Evolutionary conservation across 2,329 filamentous ascomycete species (phyloP).

Genomic region (Fusarium musae): DNA sequence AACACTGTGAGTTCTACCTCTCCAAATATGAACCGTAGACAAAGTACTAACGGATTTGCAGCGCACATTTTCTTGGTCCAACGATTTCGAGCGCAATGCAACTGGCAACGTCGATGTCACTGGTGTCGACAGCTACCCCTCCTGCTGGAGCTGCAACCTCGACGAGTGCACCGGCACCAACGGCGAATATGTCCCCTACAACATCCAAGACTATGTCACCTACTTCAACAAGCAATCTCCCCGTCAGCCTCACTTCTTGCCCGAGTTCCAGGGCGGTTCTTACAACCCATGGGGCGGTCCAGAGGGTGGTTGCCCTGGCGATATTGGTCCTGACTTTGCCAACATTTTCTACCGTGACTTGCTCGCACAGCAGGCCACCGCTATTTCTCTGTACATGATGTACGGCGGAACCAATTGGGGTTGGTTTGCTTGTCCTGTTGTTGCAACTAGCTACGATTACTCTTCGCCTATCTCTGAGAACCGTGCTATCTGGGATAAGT

Average conservation of each 20-base stretch:
- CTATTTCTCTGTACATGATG: conserved; percentile 72
- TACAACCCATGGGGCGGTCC: conserved; percentile 73
- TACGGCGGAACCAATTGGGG: conserved; percentile 75
- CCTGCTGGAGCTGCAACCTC: conserved; percentile 72
- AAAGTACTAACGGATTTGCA: conserved; percentile 17
- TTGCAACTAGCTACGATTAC: conserved; percentile 72
- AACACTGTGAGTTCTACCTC: conserved; percentile 59
- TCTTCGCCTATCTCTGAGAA: conserved; percentile 70
- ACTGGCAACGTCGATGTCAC: conserved; percentile 66
- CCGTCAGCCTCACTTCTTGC: conserved; percentile 41
- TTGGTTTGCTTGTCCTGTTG: conserved; percentile 65
- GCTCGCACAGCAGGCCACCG: conserved; percentile 68
- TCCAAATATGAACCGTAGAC: conserved; percentile 34
- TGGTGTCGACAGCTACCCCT: conserved; percentile 63
- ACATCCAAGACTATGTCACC: conserved; percentile 44
- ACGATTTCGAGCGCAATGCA: conserved; percentile 64
- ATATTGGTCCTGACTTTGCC: conserved; percentile 68
- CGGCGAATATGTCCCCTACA: conserved; percentile 66
- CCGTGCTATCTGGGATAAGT: conserved; percentile 67
- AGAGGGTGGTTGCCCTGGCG: conserved; percentile 62
- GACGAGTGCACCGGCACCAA: conserved; percentile 70
- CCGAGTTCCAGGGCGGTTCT: conserved; percentile 45
- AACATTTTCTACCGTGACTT: conserved; percentile 73
- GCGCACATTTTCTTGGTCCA: conserved; percentile 63
- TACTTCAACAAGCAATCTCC: conserved; percentile 45